phyloP scores from a whole-genome alignment of 2,329 filamentous ascomycete species.

The Pyrenophora tritici-repentis region DNA sequence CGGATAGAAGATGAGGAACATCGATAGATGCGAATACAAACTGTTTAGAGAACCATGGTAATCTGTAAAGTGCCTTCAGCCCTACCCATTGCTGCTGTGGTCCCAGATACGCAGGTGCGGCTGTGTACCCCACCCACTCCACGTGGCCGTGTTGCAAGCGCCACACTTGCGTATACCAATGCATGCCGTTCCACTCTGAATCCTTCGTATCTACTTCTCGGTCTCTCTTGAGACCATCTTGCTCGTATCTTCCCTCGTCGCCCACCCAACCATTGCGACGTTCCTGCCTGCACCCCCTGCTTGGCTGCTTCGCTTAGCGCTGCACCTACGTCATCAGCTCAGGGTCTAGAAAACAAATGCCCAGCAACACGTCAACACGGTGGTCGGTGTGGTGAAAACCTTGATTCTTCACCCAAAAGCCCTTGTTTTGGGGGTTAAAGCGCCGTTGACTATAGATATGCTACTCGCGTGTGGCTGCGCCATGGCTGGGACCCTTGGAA shows the following conservation, averaged over 20 bases:
- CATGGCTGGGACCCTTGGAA: constrained; percentile 10
- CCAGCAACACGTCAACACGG: constrained; percentile 27
- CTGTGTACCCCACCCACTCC: constrained; percentile 4
- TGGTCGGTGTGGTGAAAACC: constrained; percentile 21
- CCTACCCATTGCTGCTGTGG: background rate
- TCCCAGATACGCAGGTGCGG: constrained; percentile 4
- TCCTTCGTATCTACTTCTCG: background rate
- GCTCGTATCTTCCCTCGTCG: background rate
- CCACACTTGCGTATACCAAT: constrained; percentile 3
- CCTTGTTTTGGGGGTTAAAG: constrained; percentile 27
- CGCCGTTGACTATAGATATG: constrained; percentile 18
- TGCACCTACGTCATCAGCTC: constrained; percentile 19
- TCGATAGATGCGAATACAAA: constrained; percentile 25
- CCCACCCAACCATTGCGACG: background rate
- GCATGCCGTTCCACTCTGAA: background rate
- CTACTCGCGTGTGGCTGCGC: constrained; percentile 12
- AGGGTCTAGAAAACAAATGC: constrained; percentile 16
- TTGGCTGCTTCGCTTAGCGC: constrained; percentile 13
- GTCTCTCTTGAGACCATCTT: too few species aligned
- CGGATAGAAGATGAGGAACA: constrained; percentile 28
- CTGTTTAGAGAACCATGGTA: too few species aligned
- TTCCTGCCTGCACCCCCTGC: constrained; percentile 24
- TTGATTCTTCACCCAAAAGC: constrained; percentile 1
- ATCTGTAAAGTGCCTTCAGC: too few species aligned
- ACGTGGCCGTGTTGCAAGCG: constrained; percentile 2